Evolutionary conservation across 2,329 filamentous ascomycete species (phyloP), one percentile per base, ranked within the genome.

Genomic region (Daldinia sp.): DNA sequence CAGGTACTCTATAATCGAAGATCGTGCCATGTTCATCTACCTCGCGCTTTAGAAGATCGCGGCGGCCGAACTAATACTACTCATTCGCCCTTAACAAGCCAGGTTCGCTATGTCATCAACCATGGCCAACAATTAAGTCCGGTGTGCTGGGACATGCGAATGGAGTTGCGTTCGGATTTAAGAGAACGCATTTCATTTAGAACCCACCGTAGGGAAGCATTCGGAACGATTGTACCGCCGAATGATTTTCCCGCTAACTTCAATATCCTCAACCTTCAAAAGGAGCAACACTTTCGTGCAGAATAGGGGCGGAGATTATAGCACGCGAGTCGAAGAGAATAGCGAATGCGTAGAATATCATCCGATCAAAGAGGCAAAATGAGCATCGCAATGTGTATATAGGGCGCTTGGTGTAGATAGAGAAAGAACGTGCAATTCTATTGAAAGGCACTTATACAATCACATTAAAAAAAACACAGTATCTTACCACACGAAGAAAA

Each of bases 261-360:
- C 48, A 53, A 23, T 2, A 5, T 30, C n/a, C 26, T 10, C 59
- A 54, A 33, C 37, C 20, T 15, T 9, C 39, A 35, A 37, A 6
- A 12, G 15, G n/a, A 54, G 46, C 6, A 6, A 23, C 18, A n/a
- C 30, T 23, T 15, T 54, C n/a, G 12, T 13, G 30, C n/a, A 35
- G 30, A 5, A 9, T 6, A 15, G 30, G 30, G 30, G 20, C 62
- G 62, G 62, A 65, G 28, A 55, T 65, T 60, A 65, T 7, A 50
- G 12, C 12, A 37, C 50, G 56, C 48, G 56, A 60, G 39, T 26
- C 48, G 50, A 35, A 41, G 56, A 15, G 13, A 7, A 46, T 41
- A 46, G 28, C 26, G 20, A n/a, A 30, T 48, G 35, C 3, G 30
- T 10, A 20, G 20, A 10, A 50, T 44, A 54, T 3, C 48, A 33